Conservation (phyloP, 371 early-diverging fungal genomes). For the Circinella umbellata region DNA sequence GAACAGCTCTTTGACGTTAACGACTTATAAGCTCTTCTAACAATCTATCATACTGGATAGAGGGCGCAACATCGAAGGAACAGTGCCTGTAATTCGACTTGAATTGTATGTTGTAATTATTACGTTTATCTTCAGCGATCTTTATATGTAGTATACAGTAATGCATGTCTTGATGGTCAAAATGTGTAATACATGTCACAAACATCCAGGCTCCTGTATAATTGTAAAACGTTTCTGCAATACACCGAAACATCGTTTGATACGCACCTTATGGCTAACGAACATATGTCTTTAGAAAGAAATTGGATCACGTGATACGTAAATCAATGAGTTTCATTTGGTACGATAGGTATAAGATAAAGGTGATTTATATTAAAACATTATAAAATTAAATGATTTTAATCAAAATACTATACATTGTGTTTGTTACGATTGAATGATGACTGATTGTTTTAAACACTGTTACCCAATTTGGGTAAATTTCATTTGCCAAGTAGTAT, state of each 20-base stretch:
- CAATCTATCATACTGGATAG: not conserved
- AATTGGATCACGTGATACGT: too few relatives aligned
- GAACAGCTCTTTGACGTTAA: not conserved
- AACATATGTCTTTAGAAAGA: too few relatives aligned
- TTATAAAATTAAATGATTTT: too few relatives aligned
- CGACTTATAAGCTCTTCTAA: not conserved
- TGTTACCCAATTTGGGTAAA: too few relatives aligned
- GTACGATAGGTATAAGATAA: too few relatives aligned
- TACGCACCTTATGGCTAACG: too few relatives aligned
- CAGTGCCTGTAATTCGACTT: not conserved
- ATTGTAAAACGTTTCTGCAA: constrained; percentile 6
- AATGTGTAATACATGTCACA: not conserved
- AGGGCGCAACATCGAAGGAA: not conserved
- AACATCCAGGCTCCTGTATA: not conserved
- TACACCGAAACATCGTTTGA: not conserved
- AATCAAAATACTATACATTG: too few relatives aligned
- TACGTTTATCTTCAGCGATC: not conserved
- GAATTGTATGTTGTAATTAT: not conserved
- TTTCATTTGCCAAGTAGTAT: too few relatives aligned
- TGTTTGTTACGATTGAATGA: too few relatives aligned
- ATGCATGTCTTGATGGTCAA: not conserved
- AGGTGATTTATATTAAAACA: too few relatives aligned
- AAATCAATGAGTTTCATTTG: too few relatives aligned
- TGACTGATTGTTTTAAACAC: too few relatives aligned
- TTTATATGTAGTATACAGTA: not conserved